These are phyloP conservation scores for Hysterangium stoloniferum DNA, from an alignment of 768 basidiomycete species.

Conservation along the genomic window DNA sequence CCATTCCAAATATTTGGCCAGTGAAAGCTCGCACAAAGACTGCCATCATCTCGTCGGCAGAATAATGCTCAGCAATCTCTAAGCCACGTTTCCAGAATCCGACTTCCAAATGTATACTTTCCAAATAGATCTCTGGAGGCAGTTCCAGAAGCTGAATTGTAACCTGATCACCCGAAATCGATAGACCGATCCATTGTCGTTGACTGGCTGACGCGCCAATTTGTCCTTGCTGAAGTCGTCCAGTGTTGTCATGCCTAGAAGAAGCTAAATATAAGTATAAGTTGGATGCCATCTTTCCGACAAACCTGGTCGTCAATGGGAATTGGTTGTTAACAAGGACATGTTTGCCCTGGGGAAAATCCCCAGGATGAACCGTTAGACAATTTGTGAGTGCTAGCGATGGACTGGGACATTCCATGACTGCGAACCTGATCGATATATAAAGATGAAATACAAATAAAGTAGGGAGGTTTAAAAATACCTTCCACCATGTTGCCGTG, in stretches of 20 bases:
- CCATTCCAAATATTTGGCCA: conserved; percentile 59
- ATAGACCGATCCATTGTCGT: conserved; percentile 86
- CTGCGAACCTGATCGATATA: conserved; percentile 53
- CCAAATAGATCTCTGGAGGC: conserved; percentile 40
- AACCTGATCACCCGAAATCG: conserved; percentile 67
- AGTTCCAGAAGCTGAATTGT: conserved; percentile 52
- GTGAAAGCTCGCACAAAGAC: conserved; percentile 71
- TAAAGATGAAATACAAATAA: too few relatives aligned
- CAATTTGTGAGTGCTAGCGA: conserved; percentile 74
- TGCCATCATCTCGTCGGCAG: conserved; percentile 76
- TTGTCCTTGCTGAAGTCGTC: conserved; percentile 54
- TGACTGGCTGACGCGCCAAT: conserved; percentile 75
- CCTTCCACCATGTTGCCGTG: too few relatives aligned
- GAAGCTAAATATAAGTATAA: neutral
- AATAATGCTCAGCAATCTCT: conserved; percentile 63
- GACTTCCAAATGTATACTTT: conserved; percentile 74
- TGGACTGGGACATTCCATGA: conserved; percentile 56
- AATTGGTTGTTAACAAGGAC: conserved; percentile 67
- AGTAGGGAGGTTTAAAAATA: too few relatives aligned
- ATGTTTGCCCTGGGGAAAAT: conserved; percentile 68
- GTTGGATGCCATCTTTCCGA: neutral
- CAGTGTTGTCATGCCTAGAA: conserved; percentile 70
- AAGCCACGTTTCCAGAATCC: conserved; percentile 49
- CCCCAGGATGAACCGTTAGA: conserved; percentile 67
- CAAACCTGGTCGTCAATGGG: conserved; percentile 68